phyloP scores from a whole-genome alignment of 116 monocot genomes.

The Phalaenopsis hybrid region DNA sequence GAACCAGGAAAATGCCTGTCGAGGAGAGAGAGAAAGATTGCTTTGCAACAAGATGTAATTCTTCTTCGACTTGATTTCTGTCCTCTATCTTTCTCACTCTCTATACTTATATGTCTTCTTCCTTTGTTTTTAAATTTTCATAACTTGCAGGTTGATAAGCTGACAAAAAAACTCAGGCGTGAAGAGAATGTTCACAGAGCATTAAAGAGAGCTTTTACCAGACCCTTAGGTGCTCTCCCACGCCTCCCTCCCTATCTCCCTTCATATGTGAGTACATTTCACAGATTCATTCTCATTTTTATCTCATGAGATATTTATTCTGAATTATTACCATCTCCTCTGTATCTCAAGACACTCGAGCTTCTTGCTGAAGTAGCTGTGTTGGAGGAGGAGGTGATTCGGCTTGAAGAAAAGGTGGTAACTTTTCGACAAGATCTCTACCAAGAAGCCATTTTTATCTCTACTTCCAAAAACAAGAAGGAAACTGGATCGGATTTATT shows the following conservation, averaged over 20 bases:
- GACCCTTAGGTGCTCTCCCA: conserved; percentile 90
- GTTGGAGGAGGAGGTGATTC: conserved; percentile 84
- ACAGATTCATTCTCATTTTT: neutral
- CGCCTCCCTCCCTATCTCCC: conserved; percentile 95
- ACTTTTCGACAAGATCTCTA: conserved; percentile 76
- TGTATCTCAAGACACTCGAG: conserved; percentile 55
- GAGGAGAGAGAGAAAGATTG: conserved; percentile 69
- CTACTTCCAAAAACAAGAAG: conserved; percentile 40
- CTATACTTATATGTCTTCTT: conserved; percentile 29
- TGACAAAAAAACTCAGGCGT: conserved; percentile 72
- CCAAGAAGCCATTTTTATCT: conserved; percentile 68
- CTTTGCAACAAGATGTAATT: conserved; percentile 82
- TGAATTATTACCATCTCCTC: conserved; percentile 2
- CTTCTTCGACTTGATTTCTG: neutral
- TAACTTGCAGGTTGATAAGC: conserved; percentile 64
- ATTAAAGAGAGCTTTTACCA: conserved; percentile 84
- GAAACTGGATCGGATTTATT: conserved; percentile 25
- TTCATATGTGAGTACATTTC: conserved; percentile 39
- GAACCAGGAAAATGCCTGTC: conserved; percentile 21
- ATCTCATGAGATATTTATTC: neutral
- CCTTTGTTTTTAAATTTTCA: neutral
- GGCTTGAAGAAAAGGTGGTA: conserved; percentile 85
- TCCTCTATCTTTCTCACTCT: no score
- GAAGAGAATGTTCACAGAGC: conserved; percentile 94
- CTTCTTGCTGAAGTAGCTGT: conserved; percentile 98